Evolutionary conservation across 495 filamentous ascomycete species (phyloP), one percentile per base, ranked within the genome.

Genomic region (Monascus purpureus): DNA sequence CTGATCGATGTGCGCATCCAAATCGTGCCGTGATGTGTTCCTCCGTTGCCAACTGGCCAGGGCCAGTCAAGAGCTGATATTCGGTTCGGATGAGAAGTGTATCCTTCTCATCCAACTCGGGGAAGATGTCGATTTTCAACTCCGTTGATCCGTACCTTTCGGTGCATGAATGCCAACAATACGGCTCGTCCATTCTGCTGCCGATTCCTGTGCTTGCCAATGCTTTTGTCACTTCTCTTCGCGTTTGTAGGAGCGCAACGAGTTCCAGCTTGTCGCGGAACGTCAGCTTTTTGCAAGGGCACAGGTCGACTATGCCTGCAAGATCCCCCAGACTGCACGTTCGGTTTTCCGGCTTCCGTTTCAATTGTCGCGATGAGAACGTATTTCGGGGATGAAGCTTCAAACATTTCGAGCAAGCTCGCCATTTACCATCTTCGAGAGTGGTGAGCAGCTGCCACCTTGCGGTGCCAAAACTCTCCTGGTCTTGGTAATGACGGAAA

Each of bases 201-300:
- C 57, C 53, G 23, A 58, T 59, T 18, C 58, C 4, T 9, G 20
- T 42, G 3, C 41, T 36, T 4, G 44, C 37, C n/a, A 63, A 30
- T 8, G 49, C 38, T 12, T 39, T 25, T 6, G 59, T 31, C 0
- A 57, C 42, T 18, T 47, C 46, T 33, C 50, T 44, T 4, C 61
- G 50, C 12, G 55, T 31, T 13, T 46, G 45, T 13, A 65, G 35
- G 7, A 56, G 43, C 11, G 61, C 49, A 11, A 52, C 29, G 4
- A 65, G 46, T 14, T 63, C 53, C 17, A 53, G 30, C 36, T 56
- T 65, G 33, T 62, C 59, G 1, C 48, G 52, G 43, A 57, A 65
- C 1, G 61, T 65, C 29, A 65, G 27, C 35, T 65, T 65, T 29
- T 55, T 61, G 55, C 61, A 65, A 12, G 61, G 61, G 23, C 61